phyloP scores from a whole-genome alignment of 1,139 yeast genomes.

The Debaryomyces nepalensis region DNA sequence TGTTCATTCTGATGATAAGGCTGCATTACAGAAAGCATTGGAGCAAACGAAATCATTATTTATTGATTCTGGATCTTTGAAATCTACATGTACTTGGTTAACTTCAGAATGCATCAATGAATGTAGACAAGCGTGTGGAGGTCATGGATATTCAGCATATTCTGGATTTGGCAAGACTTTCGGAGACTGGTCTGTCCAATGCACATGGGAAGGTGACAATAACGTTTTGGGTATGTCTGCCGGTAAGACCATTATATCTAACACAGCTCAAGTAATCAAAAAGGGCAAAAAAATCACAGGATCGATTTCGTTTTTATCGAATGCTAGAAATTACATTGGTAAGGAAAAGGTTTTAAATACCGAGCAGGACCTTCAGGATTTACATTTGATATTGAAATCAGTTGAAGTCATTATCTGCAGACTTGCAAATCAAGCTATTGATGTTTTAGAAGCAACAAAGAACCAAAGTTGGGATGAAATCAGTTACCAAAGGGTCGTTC shows the following conservation, averaged over 20 bases:
- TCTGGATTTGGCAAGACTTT: conserved; percentile 53
- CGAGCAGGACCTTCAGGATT: conserved; percentile 39
- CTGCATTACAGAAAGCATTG: conserved; percentile 41
- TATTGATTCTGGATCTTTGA: conserved; percentile 53
- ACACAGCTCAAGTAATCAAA: conserved; percentile 35
- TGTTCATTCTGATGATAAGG: conserved; percentile 40
- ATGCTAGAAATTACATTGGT: conserved; percentile 34
- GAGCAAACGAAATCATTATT: conserved; percentile 49
- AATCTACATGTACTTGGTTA: conserved; percentile 54
- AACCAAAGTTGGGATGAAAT: conserved; percentile 57
- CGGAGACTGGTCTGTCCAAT: conserved; percentile 55
- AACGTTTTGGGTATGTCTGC: conserved; percentile 51
- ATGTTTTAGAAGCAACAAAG: conserved; percentile 40
- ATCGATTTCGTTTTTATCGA: conserved; percentile 43
- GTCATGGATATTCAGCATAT: conserved; percentile 55
- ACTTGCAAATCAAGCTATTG: conserved; percentile 51
- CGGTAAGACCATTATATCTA: conserved; percentile 51
- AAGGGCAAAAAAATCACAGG: conserved; percentile 42
- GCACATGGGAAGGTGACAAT: conserved; percentile 61
- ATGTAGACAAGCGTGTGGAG: conserved; percentile 57
- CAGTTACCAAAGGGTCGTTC: conserved; percentile 56
- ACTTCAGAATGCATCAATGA: conserved; percentile 51
- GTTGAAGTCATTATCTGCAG: conserved; percentile 53
- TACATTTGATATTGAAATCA: conserved; percentile 31
- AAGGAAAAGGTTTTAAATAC: conserved; percentile 37